Evolutionary conservation across 129 eudicot species (phyloP).

Genomic region (Cynara cardunculus): DNA sequence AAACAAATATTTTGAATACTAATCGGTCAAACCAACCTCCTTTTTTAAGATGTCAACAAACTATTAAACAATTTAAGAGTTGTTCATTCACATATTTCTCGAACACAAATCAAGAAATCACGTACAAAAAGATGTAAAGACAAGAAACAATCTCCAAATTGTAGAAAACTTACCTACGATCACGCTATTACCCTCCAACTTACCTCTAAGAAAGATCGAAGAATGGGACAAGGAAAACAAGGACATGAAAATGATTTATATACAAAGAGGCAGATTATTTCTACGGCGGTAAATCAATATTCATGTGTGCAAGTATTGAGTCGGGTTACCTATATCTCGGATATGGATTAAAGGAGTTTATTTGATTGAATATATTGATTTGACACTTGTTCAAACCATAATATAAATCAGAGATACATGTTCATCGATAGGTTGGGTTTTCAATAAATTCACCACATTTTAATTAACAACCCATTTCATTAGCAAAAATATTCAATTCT

Average conservation of each 20-base stretch:
- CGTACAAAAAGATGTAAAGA: background rate
- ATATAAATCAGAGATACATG: background rate
- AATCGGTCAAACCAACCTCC: background rate
- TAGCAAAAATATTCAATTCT: background rate
- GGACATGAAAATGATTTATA: constrained; percentile 2
- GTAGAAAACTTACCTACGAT: background rate
- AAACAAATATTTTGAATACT: background rate
- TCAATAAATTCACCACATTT: background rate
- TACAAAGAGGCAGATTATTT: background rate
- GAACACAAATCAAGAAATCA: background rate
- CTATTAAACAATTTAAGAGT: background rate
- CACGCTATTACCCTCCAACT: constrained; percentile 1
- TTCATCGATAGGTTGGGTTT: background rate
- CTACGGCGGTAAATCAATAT: constrained; percentile 1
- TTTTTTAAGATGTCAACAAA: background rate
- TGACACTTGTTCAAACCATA: background rate
- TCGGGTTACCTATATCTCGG: background rate
- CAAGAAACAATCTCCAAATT: background rate
- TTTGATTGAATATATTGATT: no score
- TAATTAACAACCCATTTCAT: background rate
- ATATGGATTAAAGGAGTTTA: background rate
- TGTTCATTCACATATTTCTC: no score
- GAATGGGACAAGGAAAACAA: constrained; percentile 4
- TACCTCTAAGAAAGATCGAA: constrained; percentile 1
- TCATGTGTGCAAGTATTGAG: background rate